Base-by-base conservation (phyloP, 108 stramenopile genomes). In the Bacterosira constricta region DNA sequence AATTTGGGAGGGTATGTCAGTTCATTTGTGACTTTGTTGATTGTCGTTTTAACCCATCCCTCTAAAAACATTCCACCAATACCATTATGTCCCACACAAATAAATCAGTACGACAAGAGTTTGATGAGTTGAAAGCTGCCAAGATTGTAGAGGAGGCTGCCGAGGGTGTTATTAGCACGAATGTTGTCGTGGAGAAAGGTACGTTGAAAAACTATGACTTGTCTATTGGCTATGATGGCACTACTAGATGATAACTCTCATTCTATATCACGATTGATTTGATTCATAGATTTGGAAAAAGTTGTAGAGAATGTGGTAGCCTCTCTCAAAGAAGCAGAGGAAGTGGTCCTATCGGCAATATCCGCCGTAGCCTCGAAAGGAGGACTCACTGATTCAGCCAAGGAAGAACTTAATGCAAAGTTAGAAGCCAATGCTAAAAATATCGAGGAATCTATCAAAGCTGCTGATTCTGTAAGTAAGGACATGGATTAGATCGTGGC, bases 121-220 rank as follows among this genome's bases (percentile, higher is more conserved):
- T 67, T 38, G 52, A 67, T 17, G 66, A 53, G 31, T 21, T 53
- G 11, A 50, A 53, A 18, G 66, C 66, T 6, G 66, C 66, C 18
- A 67, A 53, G 23, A 53, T 52, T 13, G 34, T 67, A 34, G 66
- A 67, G 31, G 52, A 35, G 5, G 66, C 66, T 3, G 50, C 66
- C n/a, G 52, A 67, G 35, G 41, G 53, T n/a, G 50, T 67, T 26
- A 51, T 67, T 0, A 21, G 31, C 1, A 41, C 49, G 66, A 51
- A 54, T 10, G 31, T 67, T 0, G n/a, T 54, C n/a, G 35, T 67
- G 27, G 66, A 67, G 53, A 67, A 53, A 37, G 66, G 66, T 66
- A 21, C 50, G 65, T 34, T 18, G 12, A 58, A 36, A 13, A n/a
- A n/a, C n/a, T n/a, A n/a, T n/a, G n/a, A n/a, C n/a, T 56, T 6